These are phyloP conservation scores for Arachnopeziza araneosa DNA, from an alignment of 2,329 filamentous ascomycete species.

Conservation along the genomic window DNA sequence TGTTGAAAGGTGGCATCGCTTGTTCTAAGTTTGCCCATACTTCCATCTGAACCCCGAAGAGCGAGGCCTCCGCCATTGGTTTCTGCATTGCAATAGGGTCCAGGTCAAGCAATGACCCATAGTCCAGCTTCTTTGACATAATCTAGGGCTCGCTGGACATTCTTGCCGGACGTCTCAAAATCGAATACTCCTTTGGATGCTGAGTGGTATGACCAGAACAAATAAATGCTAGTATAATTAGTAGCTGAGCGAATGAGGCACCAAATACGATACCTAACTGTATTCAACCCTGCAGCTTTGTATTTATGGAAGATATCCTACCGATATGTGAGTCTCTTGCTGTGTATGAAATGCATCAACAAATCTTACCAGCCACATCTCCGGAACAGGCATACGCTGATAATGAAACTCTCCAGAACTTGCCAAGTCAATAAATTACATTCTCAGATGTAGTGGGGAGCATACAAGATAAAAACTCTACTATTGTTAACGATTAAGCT, in stretches of 20 bases:
- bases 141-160: conserved; percentile 45
- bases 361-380: conserved; percentile 39
- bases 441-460: not conserved
- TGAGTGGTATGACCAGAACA: conserved; percentile 46
- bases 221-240: conserved; percentile 35
- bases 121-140: conserved; percentile 46
- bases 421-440: conserved; percentile 3
- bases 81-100: conserved; percentile 48
- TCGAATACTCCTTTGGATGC: conserved; percentile 40
- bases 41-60: conserved; percentile 42
- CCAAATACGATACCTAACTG: conserved; percentile 35
- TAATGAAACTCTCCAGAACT: conserved; percentile 45
- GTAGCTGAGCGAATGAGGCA: not conserved
- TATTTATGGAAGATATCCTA: conserved; percentile 50
- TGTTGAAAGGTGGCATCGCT: conserved; percentile 39
- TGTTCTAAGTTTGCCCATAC: conserved; percentile 38
- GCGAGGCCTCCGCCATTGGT: conserved; percentile 42
- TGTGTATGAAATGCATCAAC: conserved; percentile 5
- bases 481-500: conserved; percentile 45
- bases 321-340: conserved; percentile 17
- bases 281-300: conserved; percentile 47
- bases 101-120: conserved; percentile 45
- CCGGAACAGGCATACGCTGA: conserved; percentile 46
- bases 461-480: conserved; percentile 41
- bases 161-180: conserved; percentile 45